These are phyloP conservation scores for Theobroma grandiflorum DNA, from an alignment of 441 rosid genomes.

Conservation along the genomic window DNA sequence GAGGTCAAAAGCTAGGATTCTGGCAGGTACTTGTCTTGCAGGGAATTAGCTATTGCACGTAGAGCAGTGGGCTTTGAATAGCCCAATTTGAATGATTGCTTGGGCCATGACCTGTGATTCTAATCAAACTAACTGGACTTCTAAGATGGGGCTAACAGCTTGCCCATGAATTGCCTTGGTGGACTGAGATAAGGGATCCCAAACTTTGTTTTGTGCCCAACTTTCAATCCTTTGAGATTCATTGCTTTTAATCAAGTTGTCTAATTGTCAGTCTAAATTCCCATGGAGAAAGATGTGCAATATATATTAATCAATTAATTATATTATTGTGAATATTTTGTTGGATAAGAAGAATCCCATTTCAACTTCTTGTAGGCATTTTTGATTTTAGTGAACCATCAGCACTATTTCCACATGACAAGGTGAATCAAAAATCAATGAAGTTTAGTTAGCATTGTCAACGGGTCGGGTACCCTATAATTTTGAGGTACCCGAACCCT, in stretches of 20 bases:
- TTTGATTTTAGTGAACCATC: neutral
- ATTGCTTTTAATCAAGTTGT: neutral
- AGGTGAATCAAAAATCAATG: neutral
- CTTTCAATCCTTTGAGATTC: neutral
- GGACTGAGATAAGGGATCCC: neutral
- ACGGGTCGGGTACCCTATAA: no score
- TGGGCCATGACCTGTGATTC: neutral
- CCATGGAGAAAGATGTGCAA: neutral
- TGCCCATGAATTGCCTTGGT: conserved; percentile 3
- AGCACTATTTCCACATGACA: neutral
- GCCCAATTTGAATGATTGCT: no score
- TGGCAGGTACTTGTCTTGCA: no score
- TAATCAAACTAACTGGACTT: neutral
- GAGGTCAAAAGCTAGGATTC: neutral
- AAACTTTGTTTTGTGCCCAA: neutral
- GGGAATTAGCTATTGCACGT: no score
- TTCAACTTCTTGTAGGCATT: neutral
- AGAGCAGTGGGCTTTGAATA: no score
- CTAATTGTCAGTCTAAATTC: neutral
- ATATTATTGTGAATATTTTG: no score
- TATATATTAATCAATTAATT: no score
- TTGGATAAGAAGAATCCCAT: neutral
- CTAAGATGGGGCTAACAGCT: neutral
- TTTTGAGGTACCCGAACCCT: no score
- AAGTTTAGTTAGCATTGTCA: no score